phyloP scores from a whole-genome alignment of 306 rosid genomes.

The Parietaria judaica region DNA sequence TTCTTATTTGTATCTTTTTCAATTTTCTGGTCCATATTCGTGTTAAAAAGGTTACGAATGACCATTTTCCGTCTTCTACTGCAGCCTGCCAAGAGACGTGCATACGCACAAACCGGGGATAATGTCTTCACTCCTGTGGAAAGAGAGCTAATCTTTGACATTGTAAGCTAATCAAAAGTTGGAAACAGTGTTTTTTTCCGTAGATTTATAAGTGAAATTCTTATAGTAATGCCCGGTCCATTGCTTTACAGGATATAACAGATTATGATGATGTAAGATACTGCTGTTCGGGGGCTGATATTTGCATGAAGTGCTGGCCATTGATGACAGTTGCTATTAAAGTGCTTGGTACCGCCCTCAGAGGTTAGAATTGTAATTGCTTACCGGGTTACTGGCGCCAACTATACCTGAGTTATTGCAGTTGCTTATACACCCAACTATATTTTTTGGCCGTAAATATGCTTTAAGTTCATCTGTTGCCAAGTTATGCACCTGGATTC shows the following conservation, averaged over 20 bases:
- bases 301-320: constrained; percentile 93
- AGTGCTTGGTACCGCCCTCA: constrained; percentile 67
- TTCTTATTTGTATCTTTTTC: no score
- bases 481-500: no score
- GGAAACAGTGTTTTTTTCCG: background rate
- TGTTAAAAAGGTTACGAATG: no score
- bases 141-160: constrained; percentile 83
- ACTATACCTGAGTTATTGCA: no score
- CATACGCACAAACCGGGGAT: constrained; percentile 71
- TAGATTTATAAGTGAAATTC: no score
- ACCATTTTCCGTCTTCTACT: constrained; percentile 10
- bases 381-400: no score
- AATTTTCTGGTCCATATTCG: no score
- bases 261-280: constrained; percentile 90
- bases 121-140: constrained; percentile 74
- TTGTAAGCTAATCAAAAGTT: constrained; percentile 44
- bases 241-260: constrained; percentile 57
- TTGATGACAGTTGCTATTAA: constrained; percentile 86
- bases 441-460: no score
- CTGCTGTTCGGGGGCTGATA: constrained; percentile 97
- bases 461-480: no score
- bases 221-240: background rate
- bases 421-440: no score
- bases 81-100: constrained; percentile 82
- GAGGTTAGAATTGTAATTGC: constrained; percentile 39